Base-by-base conservation (phyloP, 2,329 filamentous ascomycete species). In the Botryotinia narcissicola region DNA sequence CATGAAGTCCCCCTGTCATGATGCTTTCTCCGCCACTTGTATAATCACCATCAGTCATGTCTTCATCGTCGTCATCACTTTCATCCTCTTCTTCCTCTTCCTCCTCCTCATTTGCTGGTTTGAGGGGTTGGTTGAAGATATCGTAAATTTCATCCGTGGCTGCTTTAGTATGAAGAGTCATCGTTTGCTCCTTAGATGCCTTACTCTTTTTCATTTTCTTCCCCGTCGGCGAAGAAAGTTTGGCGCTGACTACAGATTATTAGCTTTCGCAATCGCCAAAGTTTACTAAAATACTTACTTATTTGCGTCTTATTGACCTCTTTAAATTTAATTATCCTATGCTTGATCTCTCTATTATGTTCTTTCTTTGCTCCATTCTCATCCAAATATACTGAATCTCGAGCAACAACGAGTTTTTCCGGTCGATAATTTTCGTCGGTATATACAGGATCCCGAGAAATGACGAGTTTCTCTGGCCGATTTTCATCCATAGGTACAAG, bases 111-210 rank as follows among this genome's bases (percentile, higher is more conserved):
- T 79, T 77, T 25, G 76, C 80, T 75, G 77, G 81, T 73, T 84
- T 83, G 32, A 95, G 82, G 2, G 96, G 95, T 73, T 96, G 93
- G 79, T 96, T 98, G 83, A 98, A 99, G 66, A 99, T 93, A 73
- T 94, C 94, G 79, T 98, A 98, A 70, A 99, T 98, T 78, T 99
- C 96, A 78, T 98, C 95, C 75, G 95, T 98, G 7, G 96, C 96
- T 76, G 96, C 95, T 78, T 90, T 93, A 20, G 96, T 99, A 80
- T 98, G 94, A 77, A 99, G 89, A 0, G 96, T 99, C 95, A 99
- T 98, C 2, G 96, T 99, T n/a, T 95, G 93, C 82, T 98, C 95
- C 51, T 86, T 84, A 18, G 86, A 87, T 3, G 83, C 77, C 77
- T 82, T 78, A 78, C 90, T 91, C 81, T 92, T 96, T 76, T 91